A percentile compares a stretch with the other conserved stretches of the same genome.
phyloP scores from a whole-genome alignment of 495 filamentous ascomycete species.

The Podospora tetraspora region DNA sequence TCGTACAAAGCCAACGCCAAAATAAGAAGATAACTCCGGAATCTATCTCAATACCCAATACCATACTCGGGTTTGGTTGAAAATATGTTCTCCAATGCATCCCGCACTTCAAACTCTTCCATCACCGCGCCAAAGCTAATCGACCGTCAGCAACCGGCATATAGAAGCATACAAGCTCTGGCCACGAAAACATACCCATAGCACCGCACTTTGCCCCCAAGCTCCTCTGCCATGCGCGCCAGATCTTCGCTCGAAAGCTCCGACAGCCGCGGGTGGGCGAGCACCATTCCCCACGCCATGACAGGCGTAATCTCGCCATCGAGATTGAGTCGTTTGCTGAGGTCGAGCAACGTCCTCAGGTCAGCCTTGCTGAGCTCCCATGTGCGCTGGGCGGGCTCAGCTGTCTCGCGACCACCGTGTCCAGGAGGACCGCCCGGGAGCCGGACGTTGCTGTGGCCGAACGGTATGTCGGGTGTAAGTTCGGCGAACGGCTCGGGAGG shows the following conservation, averaged over 20 bases:
- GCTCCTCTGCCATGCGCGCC: slow-evolving; percentile 61
- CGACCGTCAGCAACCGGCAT: slow-evolving; percentile 15
- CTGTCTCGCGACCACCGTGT: slow-evolving; percentile 37
- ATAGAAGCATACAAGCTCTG: not conserved
- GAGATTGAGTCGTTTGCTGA: slow-evolving; percentile 76
- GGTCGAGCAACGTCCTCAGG: slow-evolving; percentile 71
- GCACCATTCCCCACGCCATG: slow-evolving; percentile 84
- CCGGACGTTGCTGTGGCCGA: slow-evolving; percentile 35
- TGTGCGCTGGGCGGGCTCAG: slow-evolving; percentile 48
- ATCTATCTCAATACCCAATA: slow-evolving; percentile 27
- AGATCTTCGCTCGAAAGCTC: slow-evolving; percentile 66
- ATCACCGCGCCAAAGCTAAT: slow-evolving; percentile 73
- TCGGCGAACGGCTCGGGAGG: slow-evolving; percentile 57
- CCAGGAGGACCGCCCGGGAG: slow-evolving; percentile 6
- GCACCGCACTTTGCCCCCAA: slow-evolving; percentile 78
- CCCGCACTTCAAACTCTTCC: slow-evolving; percentile 87
- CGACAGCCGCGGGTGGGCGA: slow-evolving; percentile 60
- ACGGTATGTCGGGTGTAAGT: slow-evolving; percentile 45
- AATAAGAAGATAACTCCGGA: not conserved
- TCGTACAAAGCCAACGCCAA: not conserved
- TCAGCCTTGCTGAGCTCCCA: slow-evolving; percentile 69
- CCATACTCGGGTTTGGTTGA: slow-evolving; percentile 53
- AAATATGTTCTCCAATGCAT: slow-evolving; percentile 72
- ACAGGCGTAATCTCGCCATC: slow-evolving; percentile 96
- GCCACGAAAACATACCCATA: slow-evolving; percentile 68